Evolutionary conservation across 768 basidiomycete genomes (phyloP).

Genomic region (Pisolithus marmoratus): DNA sequence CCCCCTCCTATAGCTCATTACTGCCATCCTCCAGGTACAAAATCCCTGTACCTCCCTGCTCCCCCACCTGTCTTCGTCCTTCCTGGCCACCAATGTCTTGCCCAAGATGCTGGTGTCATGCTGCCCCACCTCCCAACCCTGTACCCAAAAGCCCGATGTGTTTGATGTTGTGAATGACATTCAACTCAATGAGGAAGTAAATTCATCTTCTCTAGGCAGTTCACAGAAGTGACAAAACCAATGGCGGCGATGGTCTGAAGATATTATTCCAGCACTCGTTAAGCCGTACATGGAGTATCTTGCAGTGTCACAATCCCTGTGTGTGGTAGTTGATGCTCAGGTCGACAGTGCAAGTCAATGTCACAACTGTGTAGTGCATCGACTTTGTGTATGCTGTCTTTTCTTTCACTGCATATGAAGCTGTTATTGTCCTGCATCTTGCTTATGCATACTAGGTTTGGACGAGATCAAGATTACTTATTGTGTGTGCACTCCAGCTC

Average conservation of each 20-base stretch:
- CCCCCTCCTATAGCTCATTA: neutral
- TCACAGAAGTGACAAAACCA: neutral
- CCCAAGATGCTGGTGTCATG: neutral
- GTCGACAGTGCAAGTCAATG: neutral
- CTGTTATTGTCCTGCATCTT: too few species aligned
- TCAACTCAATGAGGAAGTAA: too few species aligned
- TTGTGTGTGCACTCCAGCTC: slow-evolving; percentile 12
- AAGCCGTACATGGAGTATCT: neutral
- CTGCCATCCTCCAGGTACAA: neutral
- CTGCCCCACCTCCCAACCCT: neutral
- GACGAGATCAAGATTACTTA: slow-evolving; percentile 2
- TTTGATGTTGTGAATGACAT: neutral
- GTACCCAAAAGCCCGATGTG: too few species aligned
- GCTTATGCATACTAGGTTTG: neutral
- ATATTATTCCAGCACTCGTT: neutral
- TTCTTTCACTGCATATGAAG: neutral
- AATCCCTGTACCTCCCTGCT: neutral
- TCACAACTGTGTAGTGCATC: neutral
- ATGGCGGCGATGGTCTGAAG: neutral
- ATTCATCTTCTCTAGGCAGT: neutral
- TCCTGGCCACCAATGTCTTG: neutral
- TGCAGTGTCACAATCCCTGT: neutral
- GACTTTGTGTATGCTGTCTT: neutral
- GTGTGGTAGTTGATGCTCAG: neutral
- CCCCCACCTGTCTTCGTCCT: neutral